Base-by-base conservation (phyloP, 768 basidiomycete species). In the Lentinula guzmanii region DNA sequence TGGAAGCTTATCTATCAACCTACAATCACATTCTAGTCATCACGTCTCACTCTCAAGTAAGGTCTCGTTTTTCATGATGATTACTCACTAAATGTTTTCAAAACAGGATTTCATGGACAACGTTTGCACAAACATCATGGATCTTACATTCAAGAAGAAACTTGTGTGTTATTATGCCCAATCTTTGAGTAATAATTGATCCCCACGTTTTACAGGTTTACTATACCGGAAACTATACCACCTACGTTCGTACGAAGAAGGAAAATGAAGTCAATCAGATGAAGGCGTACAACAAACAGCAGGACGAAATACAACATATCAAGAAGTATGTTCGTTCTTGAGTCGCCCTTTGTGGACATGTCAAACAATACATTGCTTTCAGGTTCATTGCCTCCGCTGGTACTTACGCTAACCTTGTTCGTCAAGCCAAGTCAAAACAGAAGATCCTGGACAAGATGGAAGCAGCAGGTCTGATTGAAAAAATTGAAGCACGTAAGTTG, bases 371-470 rank as follows among this genome's bases (percentile, higher is more conserved):
- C 46, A 34, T 6, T 2, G 6, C 24, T 45, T 24, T 28, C 52
- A 89, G 94, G 70, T 98, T 98, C 84, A 98, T 98, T 67, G 93
- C 97, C 6, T 95, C 93, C n/a, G 96, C 96, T 39, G 96, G 96
- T 85, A 99, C 96, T 39, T 99, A 98, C 72, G 97, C 96, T 67
- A 99, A 99, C 75, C 85, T 99, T 66, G 96, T 99, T 69, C 93
- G 89, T 70, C 96, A 99, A 75, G 96, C 96, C 67, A 98, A 99
- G 78, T 98, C 95, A 55, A 99, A 99, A 74, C 96, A 99, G 76
- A 99, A 99, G 84, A 98, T 99, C 65, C 96, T 99, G 76, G 96
- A 99, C 82, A 99, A 99, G 85, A 99, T 99, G 96, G 97, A 99
- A 81, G 96, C 96, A 31, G 96, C 95, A 13, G 96, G 96, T 64